These are phyloP conservation scores for Rhizopogon roseolus DNA, from an alignment of 768 basidiomycete genomes.

Conservation along the genomic window DNA sequence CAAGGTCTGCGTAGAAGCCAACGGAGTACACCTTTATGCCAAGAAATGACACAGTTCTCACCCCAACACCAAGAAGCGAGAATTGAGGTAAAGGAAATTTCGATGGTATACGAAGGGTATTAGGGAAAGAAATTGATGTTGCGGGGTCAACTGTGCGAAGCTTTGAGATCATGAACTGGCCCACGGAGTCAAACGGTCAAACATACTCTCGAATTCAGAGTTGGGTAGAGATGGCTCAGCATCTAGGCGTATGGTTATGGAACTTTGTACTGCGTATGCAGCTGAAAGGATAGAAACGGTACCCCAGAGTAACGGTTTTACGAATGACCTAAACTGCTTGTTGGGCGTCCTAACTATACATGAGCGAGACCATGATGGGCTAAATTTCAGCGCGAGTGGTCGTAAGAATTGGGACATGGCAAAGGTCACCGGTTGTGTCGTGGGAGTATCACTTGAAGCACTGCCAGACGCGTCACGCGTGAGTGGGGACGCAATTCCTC, in stretches of 20 bases:
- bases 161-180: background rate
- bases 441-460: background rate
- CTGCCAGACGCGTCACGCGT: background rate
- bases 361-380: constrained; percentile 2
- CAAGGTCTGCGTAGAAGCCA: constrained; percentile 83
- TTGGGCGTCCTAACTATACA: background rate
- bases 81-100: constrained; percentile 58
- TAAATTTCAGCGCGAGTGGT: background rate
- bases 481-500: background rate
- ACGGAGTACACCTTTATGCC: constrained; percentile 86
- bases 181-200: no score
- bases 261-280: constrained; percentile 20
- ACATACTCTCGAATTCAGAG: constrained; percentile 19
- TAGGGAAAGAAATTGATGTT: constrained; percentile 72
- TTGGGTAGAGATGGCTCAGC: constrained; percentile 19
- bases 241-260: constrained; percentile 40
- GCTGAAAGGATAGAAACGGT: constrained; percentile 27
- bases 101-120: constrained; percentile 55
- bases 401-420: constrained; percentile 2
- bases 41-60: constrained; percentile 85
- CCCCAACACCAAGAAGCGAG: constrained; percentile 78
- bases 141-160: constrained; percentile 57
- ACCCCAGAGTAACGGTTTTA: constrained; percentile 26
- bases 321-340: constrained; percentile 5
- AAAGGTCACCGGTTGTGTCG: background rate